Evolutionary conservation across 2,329 filamentous ascomycete genomes (phyloP), one percentile per base, ranked within the genome.

Genomic region (Talaromyces marneffei): DNA sequence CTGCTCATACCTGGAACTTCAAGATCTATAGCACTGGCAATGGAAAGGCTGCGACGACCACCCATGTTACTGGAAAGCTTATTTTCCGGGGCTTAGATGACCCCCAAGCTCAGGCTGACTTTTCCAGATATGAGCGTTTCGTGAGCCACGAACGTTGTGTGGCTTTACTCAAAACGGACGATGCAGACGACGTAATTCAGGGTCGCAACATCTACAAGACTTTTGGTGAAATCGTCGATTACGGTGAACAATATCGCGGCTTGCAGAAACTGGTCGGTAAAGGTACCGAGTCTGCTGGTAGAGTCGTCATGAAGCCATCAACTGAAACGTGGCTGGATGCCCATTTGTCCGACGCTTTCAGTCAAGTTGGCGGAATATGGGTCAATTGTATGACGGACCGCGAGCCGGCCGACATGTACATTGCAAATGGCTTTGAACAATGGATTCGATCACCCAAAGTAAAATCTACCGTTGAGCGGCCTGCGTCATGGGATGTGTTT

Each of bases 121-220:
- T 76, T 53, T 59, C 55, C 0, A 68, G 69, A 2, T 72, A 66
- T 39, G 69, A 69, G 60, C 71, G 75, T 20, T 68, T 79, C 0
- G 65, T 76, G 29, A 65, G 63, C 12, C 69, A 74, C 50, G 44
- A 69, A 14, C 70, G 69, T 5, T 75, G 18, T 48, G 27, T 44
- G 10, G 55, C 46, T 18, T 62, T 60, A 7, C 18, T 48, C 14
- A 44, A 58, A n/a, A 23, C 10, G 8, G 39, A 61, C 14, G 61
- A 53, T 9, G 60, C 60, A 39, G 62, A 64, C 23, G 62, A 64
- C 20, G 50, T 65, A 6, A 31, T 66, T n/a, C 53, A 64, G 42
- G 64, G 65, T 8, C 58, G 62, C 10, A 64, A 63, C 6, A 53
- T 65, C 35, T 65, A 65, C 33, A 29, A 52, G 20, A 37, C 33